A percentile compares a stretch with the other conserved stretches of the same genome.
phyloP scores from a whole-genome alignment of 495 filamentous ascomycete genomes.

The Aspergillus saccharolyticus region DNA sequence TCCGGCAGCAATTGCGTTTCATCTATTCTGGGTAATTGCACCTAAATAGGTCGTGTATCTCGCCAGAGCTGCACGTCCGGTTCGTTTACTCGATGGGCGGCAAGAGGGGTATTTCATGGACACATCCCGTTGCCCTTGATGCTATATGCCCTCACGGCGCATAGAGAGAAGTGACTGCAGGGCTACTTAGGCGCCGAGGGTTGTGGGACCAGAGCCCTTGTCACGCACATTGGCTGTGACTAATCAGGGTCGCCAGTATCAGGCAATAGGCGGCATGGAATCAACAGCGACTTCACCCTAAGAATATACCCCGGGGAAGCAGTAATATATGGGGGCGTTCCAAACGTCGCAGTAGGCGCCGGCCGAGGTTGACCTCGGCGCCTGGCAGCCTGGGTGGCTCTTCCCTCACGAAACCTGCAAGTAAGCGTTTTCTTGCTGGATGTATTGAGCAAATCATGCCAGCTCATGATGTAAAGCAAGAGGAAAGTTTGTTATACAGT shows the following conservation, averaged over 20 bases:
- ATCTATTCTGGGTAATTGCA: conserved; percentile 24
- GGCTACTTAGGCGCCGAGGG: conserved; percentile 18
- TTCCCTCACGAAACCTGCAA: conserved; percentile 12
- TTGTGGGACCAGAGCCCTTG: conserved; percentile 8
- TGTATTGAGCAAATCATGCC: conserved; percentile 9
- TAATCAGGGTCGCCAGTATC: not conserved
- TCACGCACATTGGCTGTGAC: conserved; percentile 5
- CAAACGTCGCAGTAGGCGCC: conserved; percentile 30
- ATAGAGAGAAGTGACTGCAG: conserved; percentile 11
- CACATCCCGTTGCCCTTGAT: conserved; percentile 1
- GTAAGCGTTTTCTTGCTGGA: conserved; percentile 13
- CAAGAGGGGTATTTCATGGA: conserved; percentile 12
- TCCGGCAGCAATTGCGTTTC: conserved; percentile 36
- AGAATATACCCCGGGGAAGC: conserved; percentile 14
- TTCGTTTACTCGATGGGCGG: conserved; percentile 15
- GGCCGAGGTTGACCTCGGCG: conserved; percentile 20
- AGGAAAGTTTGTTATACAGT: not conserved
- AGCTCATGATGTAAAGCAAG: not conserved
- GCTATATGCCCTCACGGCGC: conserved; percentile 9
- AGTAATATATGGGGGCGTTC: conserved; percentile 8
- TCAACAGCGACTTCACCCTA: conserved; percentile 17
- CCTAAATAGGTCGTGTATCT: conserved; percentile 17
- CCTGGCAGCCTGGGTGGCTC: conserved; percentile 22
- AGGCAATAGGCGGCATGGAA: conserved; percentile 9
- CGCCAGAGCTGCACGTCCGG: conserved; percentile 12